Conservation (phyloP, 2,329 filamentous ascomycete genomes). For the Colletotrichum chlorophyti region DNA sequence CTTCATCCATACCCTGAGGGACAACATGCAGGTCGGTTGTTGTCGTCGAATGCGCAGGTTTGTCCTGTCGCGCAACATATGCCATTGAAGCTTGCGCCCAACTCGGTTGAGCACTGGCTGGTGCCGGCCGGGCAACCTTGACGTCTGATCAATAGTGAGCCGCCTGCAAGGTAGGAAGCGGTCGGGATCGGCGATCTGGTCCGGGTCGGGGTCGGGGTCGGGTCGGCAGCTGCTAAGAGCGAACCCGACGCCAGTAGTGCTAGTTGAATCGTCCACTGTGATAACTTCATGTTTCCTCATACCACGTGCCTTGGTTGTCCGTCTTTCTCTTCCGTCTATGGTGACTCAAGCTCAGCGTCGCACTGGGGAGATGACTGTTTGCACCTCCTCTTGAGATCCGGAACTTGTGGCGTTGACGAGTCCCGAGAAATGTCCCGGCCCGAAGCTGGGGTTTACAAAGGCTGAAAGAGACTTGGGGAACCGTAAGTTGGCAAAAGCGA, state of each 20-base stretch:
- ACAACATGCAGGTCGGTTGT: slow-evolving; percentile 60
- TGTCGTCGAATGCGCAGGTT: slow-evolving; percentile 55
- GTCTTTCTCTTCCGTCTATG: too few relatives aligned
- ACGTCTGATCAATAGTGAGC: slow-evolving; percentile 16
- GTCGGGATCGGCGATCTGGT: background rate
- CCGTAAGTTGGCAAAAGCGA: too few relatives aligned
- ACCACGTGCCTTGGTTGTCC: too few relatives aligned
- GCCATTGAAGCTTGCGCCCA: slow-evolving; percentile 53
- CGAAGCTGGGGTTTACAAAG: too few relatives aligned
- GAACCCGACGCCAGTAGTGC: background rate
- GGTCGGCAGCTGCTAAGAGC: background rate
- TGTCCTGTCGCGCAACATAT: slow-evolving; percentile 61
- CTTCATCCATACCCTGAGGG: slow-evolving; percentile 51
- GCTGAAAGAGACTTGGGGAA: too few relatives aligned
- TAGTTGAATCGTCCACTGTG: background rate
- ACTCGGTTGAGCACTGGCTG: slow-evolving; percentile 55
- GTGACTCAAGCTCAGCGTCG: too few relatives aligned
- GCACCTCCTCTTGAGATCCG: too few relatives aligned
- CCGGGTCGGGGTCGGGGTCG: slow-evolving; percentile 4
- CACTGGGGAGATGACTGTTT: too few relatives aligned
- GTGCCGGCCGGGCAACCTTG: slow-evolving; percentile 54
- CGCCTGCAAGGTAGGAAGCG: slow-evolving; percentile 4
- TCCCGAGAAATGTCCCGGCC: too few relatives aligned
- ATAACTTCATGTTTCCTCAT: slow-evolving; percentile 9
- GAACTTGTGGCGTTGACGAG: too few relatives aligned